Conservation (phyloP, 2,329 filamentous ascomycete species). For the Blumeria graminis region DNA sequence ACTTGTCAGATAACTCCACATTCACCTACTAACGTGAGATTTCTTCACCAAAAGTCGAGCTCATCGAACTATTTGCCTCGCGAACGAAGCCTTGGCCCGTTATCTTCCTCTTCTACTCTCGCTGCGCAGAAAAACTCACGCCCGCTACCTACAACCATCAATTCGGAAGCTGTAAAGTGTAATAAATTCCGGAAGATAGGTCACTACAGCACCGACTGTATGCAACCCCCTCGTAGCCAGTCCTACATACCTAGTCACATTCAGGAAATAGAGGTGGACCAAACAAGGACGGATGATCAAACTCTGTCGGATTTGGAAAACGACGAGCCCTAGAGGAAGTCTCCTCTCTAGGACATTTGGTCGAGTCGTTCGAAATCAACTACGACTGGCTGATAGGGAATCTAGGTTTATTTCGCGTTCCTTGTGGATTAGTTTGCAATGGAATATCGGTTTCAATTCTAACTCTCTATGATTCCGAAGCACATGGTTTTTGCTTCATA, state of each 20-base stretch:
- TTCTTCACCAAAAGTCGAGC: background rate
- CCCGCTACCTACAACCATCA: background rate
- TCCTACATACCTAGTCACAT: background rate
- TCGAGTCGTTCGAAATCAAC: background rate
- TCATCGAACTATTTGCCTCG: background rate
- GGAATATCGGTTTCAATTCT: background rate
- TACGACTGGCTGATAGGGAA: background rate
- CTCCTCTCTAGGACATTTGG: background rate
- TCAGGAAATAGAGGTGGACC: background rate
- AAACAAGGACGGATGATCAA: too few relatives aligned
- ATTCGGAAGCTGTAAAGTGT: background rate
- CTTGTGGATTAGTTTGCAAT: background rate
- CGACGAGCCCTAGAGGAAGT: background rate
- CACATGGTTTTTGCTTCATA: background rate
- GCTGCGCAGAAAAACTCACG: background rate
- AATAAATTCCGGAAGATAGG: background rate
- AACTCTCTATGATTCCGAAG: background rate
- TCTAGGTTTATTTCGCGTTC: background rate
- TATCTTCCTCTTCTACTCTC: background rate
- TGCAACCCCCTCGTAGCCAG: background rate
- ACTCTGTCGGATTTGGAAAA: background rate
- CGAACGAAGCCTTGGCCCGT: too few relatives aligned
- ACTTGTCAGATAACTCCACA: background rate
- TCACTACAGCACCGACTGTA: background rate
- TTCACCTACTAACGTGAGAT: background rate